phyloP scores from a whole-genome alignment of 108 stramenopile genomes.

The Conticribra guillardii region DNA sequence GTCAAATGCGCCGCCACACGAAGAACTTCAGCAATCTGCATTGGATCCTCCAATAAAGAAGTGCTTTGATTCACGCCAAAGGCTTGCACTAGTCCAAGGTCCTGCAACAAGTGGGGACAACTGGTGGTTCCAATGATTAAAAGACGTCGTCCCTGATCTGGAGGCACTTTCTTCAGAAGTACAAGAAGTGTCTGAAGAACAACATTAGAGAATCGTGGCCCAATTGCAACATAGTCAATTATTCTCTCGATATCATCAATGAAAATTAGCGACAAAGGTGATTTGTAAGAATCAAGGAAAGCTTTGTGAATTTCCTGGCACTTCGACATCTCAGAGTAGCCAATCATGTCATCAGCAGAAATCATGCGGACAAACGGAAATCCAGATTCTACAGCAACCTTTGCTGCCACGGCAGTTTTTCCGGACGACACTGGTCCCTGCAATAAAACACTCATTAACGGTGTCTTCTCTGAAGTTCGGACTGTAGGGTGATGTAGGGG shows the following conservation, averaged over 20 bases:
- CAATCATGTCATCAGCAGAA: slow-evolving; percentile 97
- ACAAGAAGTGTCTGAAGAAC: slow-evolving; percentile 98
- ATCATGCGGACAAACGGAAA: slow-evolving; percentile 97
- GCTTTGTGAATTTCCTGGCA: slow-evolving; percentile 91
- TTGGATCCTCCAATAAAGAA: slow-evolving; percentile 82
- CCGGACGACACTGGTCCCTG: slow-evolving; percentile 87
- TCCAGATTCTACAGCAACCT: slow-evolving; percentile 91
- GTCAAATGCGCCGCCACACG: slow-evolving; percentile 79
- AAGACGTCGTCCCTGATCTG: slow-evolving; percentile 87
- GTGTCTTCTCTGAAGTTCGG: slow-evolving; percentile 85
- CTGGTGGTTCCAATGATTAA: slow-evolving; percentile 95
- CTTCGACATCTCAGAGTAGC: slow-evolving; percentile 86
- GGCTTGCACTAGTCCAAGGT: slow-evolving; percentile 90
- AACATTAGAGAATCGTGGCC: slow-evolving; percentile 96
- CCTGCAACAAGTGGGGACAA: slow-evolving; percentile 87
- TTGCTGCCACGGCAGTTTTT: slow-evolving; percentile 97
- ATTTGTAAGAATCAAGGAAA: slow-evolving; percentile 98
- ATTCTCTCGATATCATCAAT: slow-evolving; percentile 99
- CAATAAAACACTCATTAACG: slow-evolving; percentile 92
- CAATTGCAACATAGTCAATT: slow-evolving; percentile 97
- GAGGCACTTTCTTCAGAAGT: slow-evolving; percentile 95
- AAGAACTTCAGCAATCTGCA: slow-evolving; percentile 88
- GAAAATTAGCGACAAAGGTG: slow-evolving; percentile 94
- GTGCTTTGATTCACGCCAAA: slow-evolving; percentile 91
- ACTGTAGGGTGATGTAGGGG: slow-evolving; percentile 28